A percentile compares a stretch with the other conserved stretches of the same genome.
These are phyloP conservation scores for Trichoderma gracile DNA, from an alignment of 2,329 filamentous ascomycete species.

Conservation along the genomic window DNA sequence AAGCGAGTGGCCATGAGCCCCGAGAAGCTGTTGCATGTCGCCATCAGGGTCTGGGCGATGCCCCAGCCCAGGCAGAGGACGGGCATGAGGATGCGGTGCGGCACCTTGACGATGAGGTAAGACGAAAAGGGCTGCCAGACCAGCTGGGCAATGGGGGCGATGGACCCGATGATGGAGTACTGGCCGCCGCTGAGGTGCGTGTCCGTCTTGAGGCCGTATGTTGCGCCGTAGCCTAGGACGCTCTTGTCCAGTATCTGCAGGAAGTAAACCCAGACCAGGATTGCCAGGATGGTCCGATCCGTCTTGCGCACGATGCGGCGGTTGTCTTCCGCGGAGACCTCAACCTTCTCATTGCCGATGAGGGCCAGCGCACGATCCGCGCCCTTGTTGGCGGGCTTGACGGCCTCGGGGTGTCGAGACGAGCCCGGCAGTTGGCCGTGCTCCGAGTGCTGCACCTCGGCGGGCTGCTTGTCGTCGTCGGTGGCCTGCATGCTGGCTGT, in stretches of 20 bases:
- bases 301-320: slow-evolving; percentile 60
- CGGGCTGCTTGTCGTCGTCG: slow-evolving; percentile 9
- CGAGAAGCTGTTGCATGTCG: slow-evolving; percentile 49
- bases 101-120: slow-evolving; percentile 61
- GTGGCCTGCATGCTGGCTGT: not conserved
- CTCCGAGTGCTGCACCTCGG: slow-evolving; percentile 16
- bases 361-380: slow-evolving; percentile 19
- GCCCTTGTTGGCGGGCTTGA: not conserved
- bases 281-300: slow-evolving; percentile 57
- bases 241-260: slow-evolving; percentile 61
- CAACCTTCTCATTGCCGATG: slow-evolving; percentile 8
- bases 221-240: slow-evolving; percentile 58
- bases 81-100: slow-evolving; percentile 60
- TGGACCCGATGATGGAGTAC: slow-evolving; percentile 59
- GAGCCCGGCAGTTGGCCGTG: not conserved
- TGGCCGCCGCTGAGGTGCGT: slow-evolving; percentile 53
- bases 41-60: slow-evolving; percentile 47
- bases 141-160: slow-evolving; percentile 60
- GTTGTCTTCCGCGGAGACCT: slow-evolving; percentile 30
- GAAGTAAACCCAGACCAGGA: slow-evolving; percentile 61
- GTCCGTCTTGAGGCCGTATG: slow-evolving; percentile 55
- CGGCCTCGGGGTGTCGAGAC: not conserved
- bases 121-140: slow-evolving; percentile 62
- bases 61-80: slow-evolving; percentile 49
- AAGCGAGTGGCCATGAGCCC: slow-evolving; percentile 52